Conservation (phyloP, 108 stramenopile genomes). For the Conticribra guillardii region DNA sequence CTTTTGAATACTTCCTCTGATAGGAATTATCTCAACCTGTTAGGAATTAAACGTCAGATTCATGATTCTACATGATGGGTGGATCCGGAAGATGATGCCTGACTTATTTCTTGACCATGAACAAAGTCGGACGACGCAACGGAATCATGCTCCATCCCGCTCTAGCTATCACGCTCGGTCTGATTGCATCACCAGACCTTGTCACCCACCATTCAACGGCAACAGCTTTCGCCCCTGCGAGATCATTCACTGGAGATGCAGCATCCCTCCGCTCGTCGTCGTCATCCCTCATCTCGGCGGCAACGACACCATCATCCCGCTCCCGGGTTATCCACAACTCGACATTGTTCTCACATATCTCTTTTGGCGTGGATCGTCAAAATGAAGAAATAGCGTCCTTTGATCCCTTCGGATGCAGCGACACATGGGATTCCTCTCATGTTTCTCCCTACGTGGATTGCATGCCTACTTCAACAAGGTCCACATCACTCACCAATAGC, state of each 20-base stretch:
- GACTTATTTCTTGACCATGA: not conserved
- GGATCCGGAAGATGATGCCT: not conserved
- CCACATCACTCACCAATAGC: conserved; percentile 6
- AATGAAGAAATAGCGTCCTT: conserved; percentile 1
- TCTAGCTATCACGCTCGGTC: not conserved
- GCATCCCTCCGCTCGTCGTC: conserved; percentile 3
- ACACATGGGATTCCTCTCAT: conserved; percentile 9
- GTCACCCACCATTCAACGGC: not conserved
- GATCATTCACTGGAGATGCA: not conserved
- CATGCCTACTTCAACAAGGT: not conserved
- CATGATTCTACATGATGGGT: too few species aligned
- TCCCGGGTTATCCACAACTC: not conserved
- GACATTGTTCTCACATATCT: not conserved
- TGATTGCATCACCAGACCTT: not conserved
- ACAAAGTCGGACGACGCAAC: not conserved
- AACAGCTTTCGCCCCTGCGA: conserved; percentile 9
- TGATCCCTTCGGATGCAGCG: conserved; percentile 21
- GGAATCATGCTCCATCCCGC: conserved; percentile 1
- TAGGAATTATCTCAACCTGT: too few species aligned
- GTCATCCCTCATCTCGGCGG: not conserved
- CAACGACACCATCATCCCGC: not conserved
- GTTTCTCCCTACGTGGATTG: not conserved
- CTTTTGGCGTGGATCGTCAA: not conserved
- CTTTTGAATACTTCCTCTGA: too few species aligned
- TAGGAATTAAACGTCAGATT: too few species aligned